Percentiles rank a stretch among this genome's conserved stretches.
These are phyloP conservation scores for Candida pseudoglaebosa DNA, from an alignment of 805 yeast species.

Conservation along the genomic window DNA sequence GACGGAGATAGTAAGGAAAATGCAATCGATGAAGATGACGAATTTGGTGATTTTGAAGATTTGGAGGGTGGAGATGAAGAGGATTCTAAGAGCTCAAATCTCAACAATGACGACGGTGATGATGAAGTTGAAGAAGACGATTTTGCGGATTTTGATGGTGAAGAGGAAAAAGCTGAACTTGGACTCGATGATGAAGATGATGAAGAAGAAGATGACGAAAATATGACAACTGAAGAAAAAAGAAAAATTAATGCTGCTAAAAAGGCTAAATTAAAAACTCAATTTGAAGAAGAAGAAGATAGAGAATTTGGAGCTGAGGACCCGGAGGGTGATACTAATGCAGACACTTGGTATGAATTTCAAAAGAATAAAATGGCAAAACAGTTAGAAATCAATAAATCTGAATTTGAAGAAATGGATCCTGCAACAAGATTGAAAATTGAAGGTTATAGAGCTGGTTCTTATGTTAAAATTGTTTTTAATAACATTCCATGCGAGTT, in stretches of 20 bases:
- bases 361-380: conserved; percentile 97
- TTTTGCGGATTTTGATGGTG: conserved; percentile 54
- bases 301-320: conserved; percentile 69
- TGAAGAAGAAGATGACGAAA: conserved; percentile 36
- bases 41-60: conserved; percentile 56
- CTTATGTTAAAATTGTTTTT: conserved; percentile 87
- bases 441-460: conserved; percentile 92
- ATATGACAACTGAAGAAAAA: conserved; percentile 62
- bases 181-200: conserved; percentile 38
- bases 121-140: conserved; percentile 29
- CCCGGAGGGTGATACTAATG: conserved; percentile 66
- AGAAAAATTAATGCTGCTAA: conserved; percentile 81
- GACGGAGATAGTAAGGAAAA: conserved; percentile 21
- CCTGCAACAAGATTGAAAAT: conserved; percentile 69
- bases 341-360: conserved; percentile 96
- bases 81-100: conserved; percentile 22
- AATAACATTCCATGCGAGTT: conserved; percentile 86
- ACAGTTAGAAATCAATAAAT: conserved; percentile 88
- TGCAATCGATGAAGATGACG: conserved; percentile 36
- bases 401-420: conserved; percentile 72
- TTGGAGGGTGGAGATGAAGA: conserved; percentile 34
- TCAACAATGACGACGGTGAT: conserved; percentile 30
- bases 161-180: conserved; percentile 42
- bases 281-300: conserved; percentile 80
- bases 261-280: conserved; percentile 83